Evolutionary conservation across 2,329 filamentous ascomycete species (phyloP), one percentile per base, ranked within the genome.

Genomic region (Botrytis hyacinthi): DNA sequence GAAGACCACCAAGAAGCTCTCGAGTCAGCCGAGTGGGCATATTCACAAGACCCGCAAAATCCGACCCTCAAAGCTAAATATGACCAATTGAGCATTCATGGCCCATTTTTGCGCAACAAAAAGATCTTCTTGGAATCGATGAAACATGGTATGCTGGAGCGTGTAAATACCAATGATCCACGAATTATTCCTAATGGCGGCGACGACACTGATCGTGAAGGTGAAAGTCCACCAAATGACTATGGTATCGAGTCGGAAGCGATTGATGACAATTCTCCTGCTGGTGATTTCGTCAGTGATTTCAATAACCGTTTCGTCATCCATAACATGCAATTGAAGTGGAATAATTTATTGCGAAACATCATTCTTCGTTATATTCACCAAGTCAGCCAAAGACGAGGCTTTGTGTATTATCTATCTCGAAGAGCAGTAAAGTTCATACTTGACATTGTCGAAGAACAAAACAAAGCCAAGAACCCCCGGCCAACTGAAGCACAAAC

Each of bases 291-390:
- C 77, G 91, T 93, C 67, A 97, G 93, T 82, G 95, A 98, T 81
- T 99, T 98, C 85, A 96, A 97, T 81, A 99, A 99, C 80, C 92
- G 96, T 2, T 99, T 99, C 84, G 95, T 98, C 78, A 92, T 99
- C 70, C 96, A 99, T 85, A 99, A 99, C 79, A 89, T 97, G 81
- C 96, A 99, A 80, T 85, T 99, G 73, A 99, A 99, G 82, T 99
- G 96, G 96, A 98, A 97, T 84, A 99, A 99, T 79, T 89, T 95
- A 18, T 84, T 99, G 54, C 90, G 96, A 74, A 98, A 99, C 80
- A 98, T 98, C 79, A 96, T 99, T 68, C 88, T 99, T 59, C 93
- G 96, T 37, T 99, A 99, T 82, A 97, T 96, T 76, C 96, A 99
- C 80, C 96, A 99, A 84, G 96, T 97, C 79, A 94, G 95, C 81